Evolutionary conservation across 2,329 filamentous ascomycete species (phyloP).

Genomic region (Mycogone perniciosa): DNA sequence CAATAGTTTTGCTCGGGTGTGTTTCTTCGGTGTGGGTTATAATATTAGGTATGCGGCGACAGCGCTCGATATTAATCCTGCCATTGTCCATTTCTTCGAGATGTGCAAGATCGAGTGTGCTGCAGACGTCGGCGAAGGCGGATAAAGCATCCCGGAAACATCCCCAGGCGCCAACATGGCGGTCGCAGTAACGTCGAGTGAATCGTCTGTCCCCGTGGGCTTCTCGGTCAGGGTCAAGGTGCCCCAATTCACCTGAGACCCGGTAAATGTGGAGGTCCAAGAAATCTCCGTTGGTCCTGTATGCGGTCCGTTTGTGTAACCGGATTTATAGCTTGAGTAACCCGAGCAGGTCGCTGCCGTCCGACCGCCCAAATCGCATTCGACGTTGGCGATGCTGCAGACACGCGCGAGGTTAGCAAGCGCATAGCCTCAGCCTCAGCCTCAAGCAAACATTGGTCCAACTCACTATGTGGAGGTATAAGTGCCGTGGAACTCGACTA

Average conservation of each 20-base stretch:
- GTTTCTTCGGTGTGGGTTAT: not conserved
- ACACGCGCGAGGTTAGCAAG: not conserved
- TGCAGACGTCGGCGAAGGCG: conserved; percentile 7
- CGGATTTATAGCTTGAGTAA: conserved; percentile 38
- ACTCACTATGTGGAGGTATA: conserved; percentile 38
- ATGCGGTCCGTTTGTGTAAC: conserved; percentile 32
- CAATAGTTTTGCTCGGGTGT: too few species aligned
- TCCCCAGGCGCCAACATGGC: conserved; percentile 11
- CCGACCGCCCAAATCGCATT: conserved; percentile 35
- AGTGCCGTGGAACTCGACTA: conserved; percentile 38
- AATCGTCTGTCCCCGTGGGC: conserved; percentile 27
- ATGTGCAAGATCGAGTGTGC: conserved; percentile 1
- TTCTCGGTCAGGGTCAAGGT: conserved; percentile 36
- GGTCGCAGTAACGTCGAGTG: conserved; percentile 20
- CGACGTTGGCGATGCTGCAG: conserved; percentile 37
- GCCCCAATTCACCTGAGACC: conserved; percentile 38
- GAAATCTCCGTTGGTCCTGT: conserved; percentile 38
- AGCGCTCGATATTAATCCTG: not conserved
- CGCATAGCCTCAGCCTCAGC: not conserved
- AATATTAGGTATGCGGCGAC: not conserved
- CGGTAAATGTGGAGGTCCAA: conserved; percentile 40
- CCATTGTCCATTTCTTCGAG: not conserved
- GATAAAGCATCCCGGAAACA: conserved; percentile 11
- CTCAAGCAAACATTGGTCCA: not conserved
- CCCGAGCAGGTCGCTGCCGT: conserved; percentile 43